Evolutionary conservation across 139 green algal species (phyloP).

Genomic region (Chlamydomonas incerta): DNA sequence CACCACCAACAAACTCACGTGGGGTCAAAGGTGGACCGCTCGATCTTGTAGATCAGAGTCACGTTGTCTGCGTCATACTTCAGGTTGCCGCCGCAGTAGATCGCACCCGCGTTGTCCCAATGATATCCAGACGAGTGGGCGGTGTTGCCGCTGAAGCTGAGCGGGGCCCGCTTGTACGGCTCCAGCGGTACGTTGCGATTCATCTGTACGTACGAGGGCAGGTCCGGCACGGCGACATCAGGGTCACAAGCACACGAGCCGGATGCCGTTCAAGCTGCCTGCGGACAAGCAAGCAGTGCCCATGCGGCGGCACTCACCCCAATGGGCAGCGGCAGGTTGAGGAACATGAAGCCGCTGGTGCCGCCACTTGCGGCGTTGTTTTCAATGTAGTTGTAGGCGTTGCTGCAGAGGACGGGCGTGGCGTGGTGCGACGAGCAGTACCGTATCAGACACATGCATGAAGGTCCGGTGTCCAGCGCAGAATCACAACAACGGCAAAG

Average conservation of each 20-base stretch:
- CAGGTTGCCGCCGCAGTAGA: not conserved
- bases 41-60: too few species aligned
- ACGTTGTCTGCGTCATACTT: too few species aligned
- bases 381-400: not conserved
- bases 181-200: not conserved
- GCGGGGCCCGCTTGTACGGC: not conserved
- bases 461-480: too few species aligned
- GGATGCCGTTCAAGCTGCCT: too few species aligned
- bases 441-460: too few species aligned
- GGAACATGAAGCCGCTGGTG: not conserved
- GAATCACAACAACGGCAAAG: too few species aligned
- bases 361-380: constrained; percentile 6
- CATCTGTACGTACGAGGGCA: not conserved
- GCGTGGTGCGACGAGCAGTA: not conserved
- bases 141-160: not conserved
- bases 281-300: not conserved
- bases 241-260: too few species aligned
- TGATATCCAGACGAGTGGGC: not conserved
- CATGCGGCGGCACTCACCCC: not conserved
- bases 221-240: too few species aligned
- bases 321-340: not conserved
- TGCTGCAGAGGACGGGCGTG: not conserved
- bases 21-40: too few species aligned
- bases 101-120: not conserved
- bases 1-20: too few species aligned